Evolutionary conservation across 441 rosid genomes (phyloP).

Genomic region (Melastoma candidum): DNA sequence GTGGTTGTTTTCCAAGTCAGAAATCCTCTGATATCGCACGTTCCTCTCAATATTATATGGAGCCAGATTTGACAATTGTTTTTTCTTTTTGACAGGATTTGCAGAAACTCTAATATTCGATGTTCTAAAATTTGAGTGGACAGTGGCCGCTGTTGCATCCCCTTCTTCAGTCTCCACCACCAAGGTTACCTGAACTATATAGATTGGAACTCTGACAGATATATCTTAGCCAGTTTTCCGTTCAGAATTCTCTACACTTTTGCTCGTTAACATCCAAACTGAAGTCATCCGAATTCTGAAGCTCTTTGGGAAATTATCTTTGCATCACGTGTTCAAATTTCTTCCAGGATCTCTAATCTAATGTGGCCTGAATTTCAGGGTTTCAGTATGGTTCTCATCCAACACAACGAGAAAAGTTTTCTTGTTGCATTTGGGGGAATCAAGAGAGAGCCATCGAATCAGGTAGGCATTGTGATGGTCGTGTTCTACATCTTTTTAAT

Average conservation of each 20-base stretch:
- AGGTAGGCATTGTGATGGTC: constrained; percentile 32
- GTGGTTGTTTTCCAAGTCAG: too few species aligned
- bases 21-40: too few species aligned
- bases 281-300: too few species aligned
- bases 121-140: constrained; percentile 73
- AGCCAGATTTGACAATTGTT: neutral
- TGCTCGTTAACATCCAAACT: too few species aligned
- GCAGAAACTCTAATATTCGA: constrained; percentile 80
- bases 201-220: too few species aligned
- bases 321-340: too few species aligned
- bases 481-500: too few species aligned
- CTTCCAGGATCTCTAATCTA: neutral
- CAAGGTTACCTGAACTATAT: constrained; percentile 37
- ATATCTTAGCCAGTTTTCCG: too few species aligned
- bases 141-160: constrained; percentile 57
- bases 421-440: constrained; percentile 94
- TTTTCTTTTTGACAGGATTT: constrained; percentile 48
- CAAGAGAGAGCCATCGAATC: constrained; percentile 81
- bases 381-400: constrained; percentile 77
- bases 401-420: constrained; percentile 82
- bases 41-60: too few species aligned
- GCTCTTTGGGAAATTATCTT: too few species aligned
- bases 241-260: too few species aligned
- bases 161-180: constrained; percentile 66
- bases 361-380: constrained; percentile 37